Percentiles rank a stretch among this genome's conserved stretches.
phyloP scores from a whole-genome alignment of 2,329 filamentous ascomycete genomes.

The Aspergillus persii region DNA sequence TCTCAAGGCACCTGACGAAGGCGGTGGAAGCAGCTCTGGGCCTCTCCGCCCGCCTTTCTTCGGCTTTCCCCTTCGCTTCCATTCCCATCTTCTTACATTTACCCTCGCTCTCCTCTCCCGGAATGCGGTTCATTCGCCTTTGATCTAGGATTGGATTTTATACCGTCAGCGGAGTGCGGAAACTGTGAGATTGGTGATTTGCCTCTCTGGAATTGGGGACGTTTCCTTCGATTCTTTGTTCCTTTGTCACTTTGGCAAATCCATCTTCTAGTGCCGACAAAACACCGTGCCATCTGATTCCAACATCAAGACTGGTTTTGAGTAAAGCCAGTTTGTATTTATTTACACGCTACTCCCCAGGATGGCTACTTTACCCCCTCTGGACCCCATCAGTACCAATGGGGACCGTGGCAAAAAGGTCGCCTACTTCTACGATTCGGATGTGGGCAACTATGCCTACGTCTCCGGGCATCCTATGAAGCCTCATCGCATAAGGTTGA shows the following conservation, averaged over 20 bases:
- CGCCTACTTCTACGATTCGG: conserved; percentile 97
- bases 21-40: conserved; percentile 27
- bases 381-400: conserved; percentile 54
- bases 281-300: conserved; percentile 9
- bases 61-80: conserved; percentile 24
- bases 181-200: neutral
- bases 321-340: conserved; percentile 10
- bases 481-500: conserved; percentile 66
- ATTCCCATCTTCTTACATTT: conserved; percentile 10
- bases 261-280: conserved; percentile 11
- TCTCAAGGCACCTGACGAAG: conserved; percentile 30
- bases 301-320: neutral
- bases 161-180: neutral
- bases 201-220: neutral
- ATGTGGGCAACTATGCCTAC: conserved; percentile 98
- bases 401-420: conserved; percentile 71
- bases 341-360: conserved; percentile 14
- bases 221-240: neutral
- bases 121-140: conserved; percentile 10
- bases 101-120: conserved; percentile 12
- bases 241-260: neutral
- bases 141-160: neutral
- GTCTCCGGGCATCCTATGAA: conserved; percentile 72
- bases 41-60: conserved; percentile 20
- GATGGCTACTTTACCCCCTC: conserved; percentile 55